Base-by-base conservation (phyloP, 441 rosid species). In the Gossypium aridum region DNA sequence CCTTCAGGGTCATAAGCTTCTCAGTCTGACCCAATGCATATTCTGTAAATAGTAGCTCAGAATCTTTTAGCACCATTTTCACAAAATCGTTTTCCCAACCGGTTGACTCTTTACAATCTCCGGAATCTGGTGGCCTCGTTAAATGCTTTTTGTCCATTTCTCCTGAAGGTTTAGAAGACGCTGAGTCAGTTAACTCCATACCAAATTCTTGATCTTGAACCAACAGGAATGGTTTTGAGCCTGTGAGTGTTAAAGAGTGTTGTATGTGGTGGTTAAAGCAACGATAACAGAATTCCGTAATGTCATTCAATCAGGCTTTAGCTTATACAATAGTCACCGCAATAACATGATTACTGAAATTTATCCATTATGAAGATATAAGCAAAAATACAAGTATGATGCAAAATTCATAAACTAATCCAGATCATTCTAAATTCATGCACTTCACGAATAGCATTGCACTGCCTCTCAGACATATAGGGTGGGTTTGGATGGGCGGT, bases 81-180 rank as follows among this genome's bases (percentile, higher is more conserved):
- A 89, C 74, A 70, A 90, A 93, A 65, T 79, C 84, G 0, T 85
- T 73, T 83, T 92, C 94, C 95, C 94, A 88, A 45, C 78, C 79
- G 71, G 69, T 53, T 7, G 81, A 65, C 63, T 76, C 83, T 49
- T 57, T 83, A 7, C 31, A 75, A 56, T 80, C 86, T 57, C 75
- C 12, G 20, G 49, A 65, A 70, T 57, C 59, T 65, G 55, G 80
- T 45, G 86, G 39, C 61, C 23, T 56, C 2, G 53, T 51, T n/a
- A 73, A 26, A 49, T 59, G 65, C 70, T 76, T 72, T 62, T 69
- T 72, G 67, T 73, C 74, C 2, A 25, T 22, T 25, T 84, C 79
- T 31, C 75, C 74, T 3, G 63, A 37, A 4, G 74, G 76, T 65
- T 78, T 77, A 16, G 88, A 84, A 79, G 87, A 71, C 7, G 85